These are phyloP conservation scores for Alloascoidea hylecoeti DNA, from an alignment of 805 yeast genomes.

Conservation along the genomic window DNA sequence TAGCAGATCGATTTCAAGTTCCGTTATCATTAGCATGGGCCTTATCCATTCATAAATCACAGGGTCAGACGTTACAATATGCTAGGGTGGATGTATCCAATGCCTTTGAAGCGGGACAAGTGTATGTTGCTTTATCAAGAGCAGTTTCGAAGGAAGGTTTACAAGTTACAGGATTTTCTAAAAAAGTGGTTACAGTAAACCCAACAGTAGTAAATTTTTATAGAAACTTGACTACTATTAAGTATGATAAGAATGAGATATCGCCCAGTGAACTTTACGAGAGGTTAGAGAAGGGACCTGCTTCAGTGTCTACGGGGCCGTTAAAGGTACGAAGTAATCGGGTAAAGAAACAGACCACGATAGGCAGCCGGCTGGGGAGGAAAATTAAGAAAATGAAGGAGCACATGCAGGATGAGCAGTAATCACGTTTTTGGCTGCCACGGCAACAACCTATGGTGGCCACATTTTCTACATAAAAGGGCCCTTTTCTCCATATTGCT, in stretches of 20 bases:
- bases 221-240: constrained; percentile 22
- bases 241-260: constrained; percentile 2
- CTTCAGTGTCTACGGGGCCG: too few relatives aligned
- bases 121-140: constrained; percentile 70
- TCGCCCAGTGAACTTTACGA: not conserved
- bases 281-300: too few relatives aligned
- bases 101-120: constrained; percentile 72
- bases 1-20: constrained; percentile 35
- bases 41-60: constrained; percentile 71
- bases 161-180: constrained; percentile 53
- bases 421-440: too few relatives aligned
- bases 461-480: too few relatives aligned
- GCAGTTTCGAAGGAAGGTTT: constrained; percentile 54
- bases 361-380: too few relatives aligned
- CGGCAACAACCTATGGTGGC: too few relatives aligned
- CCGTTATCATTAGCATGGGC: constrained; percentile 77
- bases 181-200: constrained; percentile 41
- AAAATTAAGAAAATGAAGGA: too few relatives aligned
- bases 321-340: too few relatives aligned
- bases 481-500: too few relatives aligned
- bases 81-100: constrained; percentile 54
- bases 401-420: too few relatives aligned
- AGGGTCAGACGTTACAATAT: constrained; percentile 68
- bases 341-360: too few relatives aligned
- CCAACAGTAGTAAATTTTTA: constrained; percentile 50